Evolutionary conservation across 2,329 filamentous ascomycete species (phyloP), one percentile per base, ranked within the genome.

Genomic region (Moelleriella libera): DNA sequence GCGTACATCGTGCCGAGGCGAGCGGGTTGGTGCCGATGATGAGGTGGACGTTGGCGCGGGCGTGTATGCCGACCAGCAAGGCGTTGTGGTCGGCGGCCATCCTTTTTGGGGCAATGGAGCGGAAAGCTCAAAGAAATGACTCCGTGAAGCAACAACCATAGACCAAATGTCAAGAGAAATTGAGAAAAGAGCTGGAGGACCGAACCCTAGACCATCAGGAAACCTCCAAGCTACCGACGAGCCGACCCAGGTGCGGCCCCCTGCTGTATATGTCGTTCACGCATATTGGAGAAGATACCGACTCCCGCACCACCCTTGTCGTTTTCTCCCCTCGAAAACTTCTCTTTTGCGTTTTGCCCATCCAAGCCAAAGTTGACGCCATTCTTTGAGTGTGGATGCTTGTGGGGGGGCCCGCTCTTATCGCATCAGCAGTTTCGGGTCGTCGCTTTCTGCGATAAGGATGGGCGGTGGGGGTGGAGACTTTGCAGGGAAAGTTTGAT

Each of bases 21-120:
- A 98, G 75, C 11, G 90, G 81, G 58, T 89, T 92, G 34, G 83
- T 82, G 50, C 92, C 92, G 52, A 97, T 66, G 57, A 98, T 78
- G 49, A 98, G 73, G 63, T 98, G 92, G 41, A 89, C 65, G 59
- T 87, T 83, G 44, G 70, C 74, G 45, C 72, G 72, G 58, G 80
- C 82, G 60, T 88, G 80, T 54, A 83, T 73, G 45, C 85, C 81
- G 43, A 85, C 83, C 44, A 94, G 78, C 46, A 94, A 43, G 32
- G 45, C 31, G 44, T 55, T 53, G 47, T 43, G 48, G 34, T 37
- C 4, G 34, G 8, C 34, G 34, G 8, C 34, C 8, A 8, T 12
- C 34, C 8, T 37, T 12, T 9, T 37, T 4, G 34, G 8, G 34
- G 34, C 8, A 37, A 12, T 3, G 12, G 2, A 12, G 34, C 3